phyloP scores from a whole-genome alignment of 2,329 filamentous ascomycete species.

The Fusarium dimerum region DNA sequence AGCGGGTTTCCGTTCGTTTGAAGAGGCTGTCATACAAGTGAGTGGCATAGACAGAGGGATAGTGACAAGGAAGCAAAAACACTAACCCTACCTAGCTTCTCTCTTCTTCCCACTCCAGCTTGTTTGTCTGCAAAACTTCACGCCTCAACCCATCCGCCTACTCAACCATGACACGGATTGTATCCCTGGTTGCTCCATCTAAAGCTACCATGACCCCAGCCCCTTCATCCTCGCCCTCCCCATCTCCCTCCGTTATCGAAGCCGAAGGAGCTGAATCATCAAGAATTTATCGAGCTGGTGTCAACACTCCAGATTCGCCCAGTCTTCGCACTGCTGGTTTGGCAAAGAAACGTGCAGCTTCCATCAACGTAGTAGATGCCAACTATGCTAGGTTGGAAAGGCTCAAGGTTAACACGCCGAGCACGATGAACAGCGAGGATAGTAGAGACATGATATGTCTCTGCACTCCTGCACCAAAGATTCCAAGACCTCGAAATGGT shows the following conservation, averaged over 20 bases:
- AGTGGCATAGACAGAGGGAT: background rate
- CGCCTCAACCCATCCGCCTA: conserved; percentile 16
- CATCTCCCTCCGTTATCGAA: conserved; percentile 20
- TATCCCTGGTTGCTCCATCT: conserved; percentile 28
- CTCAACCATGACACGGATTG: conserved; percentile 32
- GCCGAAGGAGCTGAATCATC: conserved; percentile 24
- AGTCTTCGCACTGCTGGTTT: conserved; percentile 26
- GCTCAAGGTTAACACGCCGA: conserved; percentile 31
- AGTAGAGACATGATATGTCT: conserved; percentile 53
- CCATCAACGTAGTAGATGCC: conserved; percentile 48
- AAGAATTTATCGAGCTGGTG: conserved; percentile 18
- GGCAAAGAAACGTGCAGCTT: conserved; percentile 46
- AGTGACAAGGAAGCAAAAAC: background rate
- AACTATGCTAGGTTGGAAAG: conserved; percentile 37
- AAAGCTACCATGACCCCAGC: conserved; percentile 27
- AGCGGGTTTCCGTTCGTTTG: too few relatives aligned
- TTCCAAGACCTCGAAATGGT: conserved; percentile 62
- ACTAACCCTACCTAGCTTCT: background rate
- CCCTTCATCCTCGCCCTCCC: background rate
- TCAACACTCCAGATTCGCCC: conserved; percentile 27
- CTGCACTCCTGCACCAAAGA: conserved; percentile 57
- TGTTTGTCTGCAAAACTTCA: conserved; percentile 11
- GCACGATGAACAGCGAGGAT: conserved; percentile 31
- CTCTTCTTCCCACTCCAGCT: background rate
- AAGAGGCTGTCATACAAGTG: too few relatives aligned